Conservation (phyloP, 2,329 filamentous ascomycete species). For the Scytalidium lignicola region DNA sequence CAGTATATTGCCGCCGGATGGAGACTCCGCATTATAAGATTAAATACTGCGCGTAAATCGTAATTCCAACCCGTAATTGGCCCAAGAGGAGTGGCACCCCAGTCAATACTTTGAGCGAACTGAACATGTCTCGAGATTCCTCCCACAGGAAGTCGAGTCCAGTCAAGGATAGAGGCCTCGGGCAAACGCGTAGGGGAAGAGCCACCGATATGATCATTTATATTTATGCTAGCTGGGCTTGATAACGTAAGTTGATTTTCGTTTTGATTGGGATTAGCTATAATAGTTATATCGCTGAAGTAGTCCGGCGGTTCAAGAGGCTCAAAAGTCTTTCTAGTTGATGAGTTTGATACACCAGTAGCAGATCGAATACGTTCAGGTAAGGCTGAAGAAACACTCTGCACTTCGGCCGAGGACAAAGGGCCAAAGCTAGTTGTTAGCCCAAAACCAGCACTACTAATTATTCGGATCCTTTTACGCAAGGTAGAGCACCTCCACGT, state of each 20-base stretch:
- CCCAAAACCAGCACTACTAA: slow-evolving; percentile 46
- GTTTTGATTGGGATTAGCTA: background rate
- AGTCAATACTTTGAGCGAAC: slow-evolving; percentile 68
- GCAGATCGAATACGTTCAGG: slow-evolving; percentile 10
- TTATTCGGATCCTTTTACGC: slow-evolving; percentile 61
- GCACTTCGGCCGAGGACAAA: slow-evolving; percentile 14
- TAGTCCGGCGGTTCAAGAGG: slow-evolving; percentile 20
- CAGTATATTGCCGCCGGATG: slow-evolving; percentile 76
- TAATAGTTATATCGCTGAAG: slow-evolving; percentile 17
- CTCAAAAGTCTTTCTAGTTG: slow-evolving; percentile 7
- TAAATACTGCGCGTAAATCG: slow-evolving; percentile 72
- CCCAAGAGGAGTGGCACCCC: slow-evolving; percentile 67
- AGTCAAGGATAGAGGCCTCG: slow-evolving; percentile 58
- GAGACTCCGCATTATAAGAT: slow-evolving; percentile 74
- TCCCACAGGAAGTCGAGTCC: slow-evolving; percentile 66
- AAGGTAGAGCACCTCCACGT: slow-evolving; percentile 69
- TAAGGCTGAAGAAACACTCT: slow-evolving; percentile 11
- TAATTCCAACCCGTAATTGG: slow-evolving; percentile 69
- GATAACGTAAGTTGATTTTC: background rate
- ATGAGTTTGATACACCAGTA: slow-evolving; percentile 5
- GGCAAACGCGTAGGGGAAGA: background rate
- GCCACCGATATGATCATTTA: background rate
- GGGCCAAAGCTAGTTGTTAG: slow-evolving; percentile 4
- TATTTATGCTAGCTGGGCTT: background rate
- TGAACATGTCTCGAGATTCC: slow-evolving; percentile 65